phyloP scores from a whole-genome alignment of 2,329 filamentous ascomycete species.

The Pestalotiopsis sp. region DNA sequence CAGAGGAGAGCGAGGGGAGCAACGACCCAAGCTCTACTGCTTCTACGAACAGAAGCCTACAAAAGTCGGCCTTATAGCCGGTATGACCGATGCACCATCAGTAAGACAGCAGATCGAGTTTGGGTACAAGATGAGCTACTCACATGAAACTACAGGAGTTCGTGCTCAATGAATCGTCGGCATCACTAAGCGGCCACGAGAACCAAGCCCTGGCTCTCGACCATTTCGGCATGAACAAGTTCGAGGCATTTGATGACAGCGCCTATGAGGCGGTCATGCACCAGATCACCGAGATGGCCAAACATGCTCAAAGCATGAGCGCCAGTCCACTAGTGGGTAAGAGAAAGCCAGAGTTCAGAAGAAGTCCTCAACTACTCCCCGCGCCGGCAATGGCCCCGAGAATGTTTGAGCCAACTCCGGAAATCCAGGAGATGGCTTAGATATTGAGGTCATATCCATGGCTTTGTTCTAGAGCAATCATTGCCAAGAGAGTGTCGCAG shows the following conservation, averaged over 20 bases:
- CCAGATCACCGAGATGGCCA: not conserved
- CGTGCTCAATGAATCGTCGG: not conserved
- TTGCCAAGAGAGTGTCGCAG: no score
- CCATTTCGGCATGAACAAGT: constrained; percentile 10
- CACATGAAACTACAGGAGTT: not conserved
- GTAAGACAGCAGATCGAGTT: not conserved
- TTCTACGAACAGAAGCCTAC: not conserved
- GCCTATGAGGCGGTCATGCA: not conserved
- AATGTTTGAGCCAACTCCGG: no score
- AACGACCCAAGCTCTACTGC: constrained; percentile 1
- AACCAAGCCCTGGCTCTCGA: not conserved
- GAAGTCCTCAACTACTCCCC: no score
- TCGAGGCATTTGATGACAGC: not conserved
- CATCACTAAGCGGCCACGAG: not conserved
- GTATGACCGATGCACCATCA: not conserved
- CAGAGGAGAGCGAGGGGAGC: not conserved
- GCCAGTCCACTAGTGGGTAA: not conserved
- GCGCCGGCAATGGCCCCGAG: no score
- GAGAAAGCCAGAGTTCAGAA: not conserved
- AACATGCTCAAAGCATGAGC: not conserved
- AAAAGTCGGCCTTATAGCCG: not conserved
- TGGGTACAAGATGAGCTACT: not conserved
- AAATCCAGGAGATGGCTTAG: no score
- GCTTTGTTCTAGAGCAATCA: no score
- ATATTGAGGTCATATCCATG: no score